Evolutionary conservation across 73 alveolate genomes (phyloP), one percentile per base, ranked within the genome.

Genomic region (Durusdinium trenchii): DNA sequence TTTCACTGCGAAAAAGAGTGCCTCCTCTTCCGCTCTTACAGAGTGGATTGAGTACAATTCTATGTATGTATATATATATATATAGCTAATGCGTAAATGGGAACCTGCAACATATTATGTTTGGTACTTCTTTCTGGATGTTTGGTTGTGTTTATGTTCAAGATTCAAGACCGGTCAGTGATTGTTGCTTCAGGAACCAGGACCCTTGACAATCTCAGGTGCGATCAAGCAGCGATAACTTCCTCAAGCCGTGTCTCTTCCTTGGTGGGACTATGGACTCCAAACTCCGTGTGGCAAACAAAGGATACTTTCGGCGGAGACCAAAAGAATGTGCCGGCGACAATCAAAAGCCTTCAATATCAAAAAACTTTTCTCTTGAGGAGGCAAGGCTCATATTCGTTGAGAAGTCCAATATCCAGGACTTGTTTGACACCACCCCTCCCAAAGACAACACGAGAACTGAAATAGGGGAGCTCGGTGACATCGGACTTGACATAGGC

Each of bases 401-500:
- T 78, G 79, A 94, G 93, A n/a, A 38, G 40, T 23, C 99, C 99
- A 51, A 71, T 26, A n/a, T 62, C 61, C 28, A 76, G 99, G 2
- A 60, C 94, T 46, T 45, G 40, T 18, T 62, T 35, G 76, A 94
- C 99, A 26, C 99, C 99, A 64, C 54, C 71, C 57, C 71, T 75
- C n/a, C 94, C 99, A 43, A 94, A 78, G 46, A 28, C 69, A 57
- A 94, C 94, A 45, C 57, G 86, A 45, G 83, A 57, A 6, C 86
- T 54, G n/a, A 94, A 94, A 69, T 76, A 94, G 7, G 93, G 84
- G 32, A 78, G 54, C 35, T 92, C 98, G 45, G 91, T 75, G 45
- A 75, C 98, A 35, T 92, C 98, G 6, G 98, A 92, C 82, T 71
- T 92, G 98, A 92, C 87, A 38, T 92, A 92, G 52, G 98, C 98